Evolutionary conservation across 1,284 basidiomycete genomes (phyloP).

Genomic region (Sparassis latifolia): DNA sequence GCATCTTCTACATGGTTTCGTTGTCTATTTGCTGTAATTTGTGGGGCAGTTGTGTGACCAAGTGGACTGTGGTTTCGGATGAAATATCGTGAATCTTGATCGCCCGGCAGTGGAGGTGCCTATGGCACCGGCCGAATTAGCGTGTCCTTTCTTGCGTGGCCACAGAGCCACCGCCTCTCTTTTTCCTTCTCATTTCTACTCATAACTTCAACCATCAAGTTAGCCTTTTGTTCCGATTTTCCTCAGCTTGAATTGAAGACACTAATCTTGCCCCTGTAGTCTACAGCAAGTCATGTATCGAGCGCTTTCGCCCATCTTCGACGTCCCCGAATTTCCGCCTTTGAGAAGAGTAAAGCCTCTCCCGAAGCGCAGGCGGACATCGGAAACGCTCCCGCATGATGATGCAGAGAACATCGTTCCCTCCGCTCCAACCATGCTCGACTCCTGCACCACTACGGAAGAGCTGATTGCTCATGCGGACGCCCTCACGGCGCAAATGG

Average conservation of each 20-base stretch:
- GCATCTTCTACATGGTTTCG: conserved; percentile 23
- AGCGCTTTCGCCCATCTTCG: conserved; percentile 50
- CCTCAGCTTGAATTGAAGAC: background rate
- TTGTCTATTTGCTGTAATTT: conserved; percentile 19
- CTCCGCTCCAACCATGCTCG: conserved; percentile 6
- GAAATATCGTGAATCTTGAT: background rate
- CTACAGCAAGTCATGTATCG: conserved; percentile 32
- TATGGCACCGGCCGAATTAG: background rate
- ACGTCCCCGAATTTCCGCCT: conserved; percentile 52
- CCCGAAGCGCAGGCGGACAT: conserved; percentile 63
- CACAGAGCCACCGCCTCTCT: background rate
- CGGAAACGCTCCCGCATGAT: conserved; percentile 20
- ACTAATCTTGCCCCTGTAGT: background rate
- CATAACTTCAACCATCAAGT: too few relatives aligned
- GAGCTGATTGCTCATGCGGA: conserved; percentile 46
- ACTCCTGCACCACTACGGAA: conserved; percentile 25
- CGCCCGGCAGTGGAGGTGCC: background rate
- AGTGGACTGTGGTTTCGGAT: conserved; percentile 5
- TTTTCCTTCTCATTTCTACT: background rate
- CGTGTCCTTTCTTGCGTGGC: conserved; percentile 2
- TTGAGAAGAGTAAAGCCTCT: conserved; percentile 66
- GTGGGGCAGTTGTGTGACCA: background rate
- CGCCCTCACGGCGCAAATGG: conserved; percentile 39
- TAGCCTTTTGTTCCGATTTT: too few relatives aligned
- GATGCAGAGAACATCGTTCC: conserved; percentile 6